A percentile compares a stretch with the other conserved stretches of the same genome.
phyloP scores from a whole-genome alignment of 768 basidiomycete genomes.

The Clavaria fumosa region DNA sequence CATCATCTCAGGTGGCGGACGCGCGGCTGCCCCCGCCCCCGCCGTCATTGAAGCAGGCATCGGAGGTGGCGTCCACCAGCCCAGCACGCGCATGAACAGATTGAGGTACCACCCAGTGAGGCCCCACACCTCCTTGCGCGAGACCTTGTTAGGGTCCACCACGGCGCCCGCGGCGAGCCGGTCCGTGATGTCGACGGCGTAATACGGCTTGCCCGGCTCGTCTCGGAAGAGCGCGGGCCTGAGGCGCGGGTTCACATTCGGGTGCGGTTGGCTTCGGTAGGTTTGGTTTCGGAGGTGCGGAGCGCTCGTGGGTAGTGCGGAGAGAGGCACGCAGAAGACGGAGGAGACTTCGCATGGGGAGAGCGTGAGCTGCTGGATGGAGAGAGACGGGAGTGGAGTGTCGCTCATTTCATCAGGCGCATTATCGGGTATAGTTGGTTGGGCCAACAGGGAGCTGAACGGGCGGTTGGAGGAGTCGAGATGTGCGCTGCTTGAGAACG shows the following conservation, averaged over 20 bases:
- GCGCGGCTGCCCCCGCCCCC: slow-evolving; percentile 5
- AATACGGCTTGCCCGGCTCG: slow-evolving; percentile 42
- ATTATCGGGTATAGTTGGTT: slow-evolving; percentile 12
- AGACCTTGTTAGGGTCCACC: slow-evolving; percentile 27
- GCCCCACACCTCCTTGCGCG: slow-evolving; percentile 60
- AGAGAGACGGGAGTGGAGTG: slow-evolving; percentile 44
- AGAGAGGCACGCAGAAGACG: slow-evolving; percentile 57
- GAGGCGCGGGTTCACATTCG: no score
- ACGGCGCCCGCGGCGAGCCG: slow-evolving; percentile 17
- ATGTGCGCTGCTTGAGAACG: no score
- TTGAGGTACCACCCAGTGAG: slow-evolving; percentile 74
- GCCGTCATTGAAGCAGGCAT: slow-evolving; percentile 25
- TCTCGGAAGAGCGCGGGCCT: no score
- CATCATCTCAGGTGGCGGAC: no score
- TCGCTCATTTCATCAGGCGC: slow-evolving; percentile 15
- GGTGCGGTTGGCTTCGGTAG: no score
- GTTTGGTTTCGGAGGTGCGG: slow-evolving; percentile 30
- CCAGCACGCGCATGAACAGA: slow-evolving; percentile 40
- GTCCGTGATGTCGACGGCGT: slow-evolving; percentile 33
- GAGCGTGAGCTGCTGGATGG: slow-evolving; percentile 31
- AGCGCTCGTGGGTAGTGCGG: slow-evolving; percentile 31
- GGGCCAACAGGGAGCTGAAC: no score
- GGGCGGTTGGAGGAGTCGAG: no score
- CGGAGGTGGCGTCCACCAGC: no score
- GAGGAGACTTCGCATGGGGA: slow-evolving; percentile 53